Evolutionary conservation across 331 rosid species (phyloP), one percentile per base, ranked within the genome.

Genomic region (Rosa hybrid): DNA sequence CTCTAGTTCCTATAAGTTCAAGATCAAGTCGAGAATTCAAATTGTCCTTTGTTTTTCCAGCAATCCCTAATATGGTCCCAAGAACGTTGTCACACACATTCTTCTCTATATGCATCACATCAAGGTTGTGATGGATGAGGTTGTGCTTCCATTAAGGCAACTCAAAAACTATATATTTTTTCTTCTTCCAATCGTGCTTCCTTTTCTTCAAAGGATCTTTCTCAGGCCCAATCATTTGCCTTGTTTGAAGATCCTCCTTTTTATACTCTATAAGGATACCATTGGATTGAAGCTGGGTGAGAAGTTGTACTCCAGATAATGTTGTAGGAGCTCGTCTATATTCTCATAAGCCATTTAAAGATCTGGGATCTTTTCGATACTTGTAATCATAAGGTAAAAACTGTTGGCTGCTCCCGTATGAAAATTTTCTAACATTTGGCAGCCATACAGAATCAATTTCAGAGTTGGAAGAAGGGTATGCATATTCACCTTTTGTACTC

Each of bases 101-200:
- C 11, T 71, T 71, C 18, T 71, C 39, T 21, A 48, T 7, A 71
- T 44, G 75, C 57, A 71, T 71, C 12, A 48, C 59, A 71, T 71
- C 41, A 71, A 71, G 59, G 18, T 71, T 71, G 13, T 74, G 65
- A 17, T 18, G 65, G 9, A 74, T 34, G 25, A 74, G 9, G 23
- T 74, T 74, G 14, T 74, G 38, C 12, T 53, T 6, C 78, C 53
- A 74, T 12, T 74, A 38, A 4, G 51, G 38, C 0, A 60, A 38
- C 63, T 56, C 34, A 60, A n/a, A 60, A 23, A 21, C 23, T 8
- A 60, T 60, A 60, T 38, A 23, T 6, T 1, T 60, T 4, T 60
- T 60, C 65, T 50, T 8, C 45, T 42, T 6, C 67, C 30, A 57
- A 21, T 57, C n/a, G 12, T 57, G 30, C 64, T n/a, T 2, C 27